Evolutionary conservation across 2,329 filamentous ascomycete species (phyloP).

Genomic region (Pezicula neosporulosa): DNA sequence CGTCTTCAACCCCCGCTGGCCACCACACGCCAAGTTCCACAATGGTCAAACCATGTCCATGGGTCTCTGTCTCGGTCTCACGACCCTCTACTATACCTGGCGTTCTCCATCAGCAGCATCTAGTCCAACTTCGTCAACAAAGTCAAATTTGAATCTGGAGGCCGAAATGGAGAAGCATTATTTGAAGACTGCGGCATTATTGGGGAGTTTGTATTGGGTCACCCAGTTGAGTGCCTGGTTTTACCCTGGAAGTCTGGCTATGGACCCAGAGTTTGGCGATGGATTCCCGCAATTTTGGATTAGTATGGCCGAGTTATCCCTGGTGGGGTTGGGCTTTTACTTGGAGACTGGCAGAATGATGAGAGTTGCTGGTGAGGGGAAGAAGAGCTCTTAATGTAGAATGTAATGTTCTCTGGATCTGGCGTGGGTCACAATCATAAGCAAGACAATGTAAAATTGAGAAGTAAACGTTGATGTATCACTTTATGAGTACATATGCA

Average conservation of each 20-base stretch:
- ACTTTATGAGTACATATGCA: too few species aligned
- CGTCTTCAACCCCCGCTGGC: conserved; percentile 44
- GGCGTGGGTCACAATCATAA: too few species aligned
- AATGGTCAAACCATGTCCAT: conserved; percentile 50
- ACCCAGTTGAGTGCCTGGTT: conserved; percentile 39
- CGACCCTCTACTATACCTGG: conserved; percentile 34
- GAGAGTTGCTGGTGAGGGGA: too few species aligned
- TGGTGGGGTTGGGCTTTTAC: too few species aligned
- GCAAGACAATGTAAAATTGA: too few species aligned
- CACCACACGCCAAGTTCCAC: conserved; percentile 48
- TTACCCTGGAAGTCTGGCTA: conserved; percentile 40
- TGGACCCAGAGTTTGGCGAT: conserved; percentile 43
- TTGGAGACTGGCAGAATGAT: too few species aligned
- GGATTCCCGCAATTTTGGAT: conserved; percentile 30
- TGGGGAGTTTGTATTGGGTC: conserved; percentile 40
- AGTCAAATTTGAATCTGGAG: neutral
- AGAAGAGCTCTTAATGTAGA: too few species aligned
- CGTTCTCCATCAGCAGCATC: conserved; percentile 6
- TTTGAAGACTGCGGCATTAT: conserved; percentile 29
- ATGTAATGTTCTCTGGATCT: too few species aligned
- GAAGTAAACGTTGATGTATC: too few species aligned
- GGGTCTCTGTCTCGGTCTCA: conserved; percentile 35
- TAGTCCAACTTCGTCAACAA: too few species aligned
- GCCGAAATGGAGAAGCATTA: conserved; percentile 7
- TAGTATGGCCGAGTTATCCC: too few species aligned